Conservation (phyloP, 352 stramenopile species). For the Pythium inflatum region DNA sequence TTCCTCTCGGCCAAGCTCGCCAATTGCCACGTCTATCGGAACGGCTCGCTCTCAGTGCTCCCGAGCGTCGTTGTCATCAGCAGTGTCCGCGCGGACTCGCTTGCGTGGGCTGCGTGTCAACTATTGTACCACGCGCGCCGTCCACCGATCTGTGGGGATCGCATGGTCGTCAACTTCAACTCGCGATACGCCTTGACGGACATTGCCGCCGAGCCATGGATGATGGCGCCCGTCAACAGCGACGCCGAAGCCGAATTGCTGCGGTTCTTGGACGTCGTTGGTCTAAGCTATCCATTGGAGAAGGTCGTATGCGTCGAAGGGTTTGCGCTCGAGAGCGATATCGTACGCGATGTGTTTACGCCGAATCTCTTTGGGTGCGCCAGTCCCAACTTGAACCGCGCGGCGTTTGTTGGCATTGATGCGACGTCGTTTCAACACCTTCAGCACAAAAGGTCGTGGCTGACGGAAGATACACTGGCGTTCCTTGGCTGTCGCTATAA, state of each 20-base stretch:
- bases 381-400: conserved; percentile 35
- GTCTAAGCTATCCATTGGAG: conserved; percentile 44
- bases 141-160: conserved; percentile 61
- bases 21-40: conserved; percentile 26
- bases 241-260: conserved; percentile 57
- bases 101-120: conserved; percentile 63
- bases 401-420: conserved; percentile 44
- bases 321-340: conserved; percentile 38
- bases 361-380: conserved; percentile 42
- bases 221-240: conserved; percentile 46
- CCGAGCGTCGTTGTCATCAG: conserved; percentile 40
- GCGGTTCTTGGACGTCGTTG: conserved; percentile 51
- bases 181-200: conserved; percentile 48
- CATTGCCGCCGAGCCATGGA: conserved; percentile 20
- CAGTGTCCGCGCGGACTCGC: conserved; percentile 50
- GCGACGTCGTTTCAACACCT: conserved; percentile 38
- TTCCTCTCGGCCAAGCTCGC: conserved; percentile 27
- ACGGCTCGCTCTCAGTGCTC: neutral
- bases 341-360: conserved; percentile 3
- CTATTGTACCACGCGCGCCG: conserved; percentile 54
- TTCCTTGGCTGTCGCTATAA: conserved; percentile 47
- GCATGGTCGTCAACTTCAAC: conserved; percentile 53
- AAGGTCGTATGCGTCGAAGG: conserved; percentile 50
- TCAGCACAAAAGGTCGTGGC: conserved; percentile 46
- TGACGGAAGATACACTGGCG: conserved; percentile 49